A percentile compares a stretch with the other conserved stretches of the same genome.
Conservation (phyloP, 78 protist genomes). For the Polysphondylium violaceum region DNA sequence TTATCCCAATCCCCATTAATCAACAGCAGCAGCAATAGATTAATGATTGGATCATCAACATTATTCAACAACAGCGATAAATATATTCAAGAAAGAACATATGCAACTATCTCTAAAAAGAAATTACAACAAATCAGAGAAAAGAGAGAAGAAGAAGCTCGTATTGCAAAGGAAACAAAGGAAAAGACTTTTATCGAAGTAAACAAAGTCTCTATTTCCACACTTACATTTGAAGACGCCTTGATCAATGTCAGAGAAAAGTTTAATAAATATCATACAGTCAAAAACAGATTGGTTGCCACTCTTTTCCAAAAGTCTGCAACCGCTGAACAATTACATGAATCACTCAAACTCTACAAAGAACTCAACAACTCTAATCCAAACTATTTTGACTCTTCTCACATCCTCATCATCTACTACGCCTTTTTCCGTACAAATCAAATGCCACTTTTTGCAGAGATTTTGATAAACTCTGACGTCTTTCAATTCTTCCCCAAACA, state of each 20-base stretch:
- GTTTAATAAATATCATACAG: slow-evolving; percentile 16
- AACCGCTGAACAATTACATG: slow-evolving; percentile 21
- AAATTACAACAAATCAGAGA: slow-evolving; percentile 47
- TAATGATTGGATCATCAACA: background rate
- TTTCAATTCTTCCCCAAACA: slow-evolving; percentile 60
- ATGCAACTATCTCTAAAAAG: slow-evolving; percentile 18
- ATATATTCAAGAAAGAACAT: background rate
- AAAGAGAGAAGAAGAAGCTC: slow-evolving; percentile 18
- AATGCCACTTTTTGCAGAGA: slow-evolving; percentile 28
- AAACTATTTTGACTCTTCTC: slow-evolving; percentile 12
- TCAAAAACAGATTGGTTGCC: background rate
- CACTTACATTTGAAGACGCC: slow-evolving; percentile 17
- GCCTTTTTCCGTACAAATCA: slow-evolving; percentile 5
- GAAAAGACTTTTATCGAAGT: slow-evolving; percentile 40
- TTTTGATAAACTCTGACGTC: slow-evolving; percentile 26
- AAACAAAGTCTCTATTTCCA: slow-evolving; percentile 28
- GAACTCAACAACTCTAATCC: background rate
- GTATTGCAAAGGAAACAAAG: slow-evolving; percentile 14
- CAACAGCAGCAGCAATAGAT: background rate
- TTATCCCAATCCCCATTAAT: no score
- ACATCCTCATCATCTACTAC: slow-evolving; percentile 12
- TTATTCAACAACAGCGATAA: background rate
- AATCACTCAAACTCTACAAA: slow-evolving; percentile 35
- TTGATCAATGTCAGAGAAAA: slow-evolving; percentile 38
- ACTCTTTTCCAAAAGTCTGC: slow-evolving; percentile 34